Conservation (phyloP, 2,329 filamentous ascomycete species). For the Penicillium freii region DNA sequence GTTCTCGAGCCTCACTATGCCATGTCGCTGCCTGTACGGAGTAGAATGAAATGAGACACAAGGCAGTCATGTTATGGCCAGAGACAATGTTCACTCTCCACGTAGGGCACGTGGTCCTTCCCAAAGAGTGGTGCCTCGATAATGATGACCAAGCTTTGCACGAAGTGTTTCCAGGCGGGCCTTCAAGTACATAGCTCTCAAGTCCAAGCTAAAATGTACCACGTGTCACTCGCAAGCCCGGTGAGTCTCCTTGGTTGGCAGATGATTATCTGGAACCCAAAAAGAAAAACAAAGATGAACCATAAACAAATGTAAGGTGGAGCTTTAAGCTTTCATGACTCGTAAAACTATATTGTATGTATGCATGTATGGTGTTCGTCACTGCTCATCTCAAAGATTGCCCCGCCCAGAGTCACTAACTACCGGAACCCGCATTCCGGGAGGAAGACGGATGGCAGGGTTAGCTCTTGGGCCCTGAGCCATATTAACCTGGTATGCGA, state of each 20-base stretch:
- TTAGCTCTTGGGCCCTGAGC: slow-evolving; percentile 20
- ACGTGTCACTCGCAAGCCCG: not conserved
- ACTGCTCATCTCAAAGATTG: slow-evolving; percentile 21
- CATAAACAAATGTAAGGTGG: slow-evolving; percentile 1
- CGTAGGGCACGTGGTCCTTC: not conserved
- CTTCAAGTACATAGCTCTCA: not conserved
- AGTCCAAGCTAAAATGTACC: not conserved
- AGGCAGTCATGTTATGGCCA: not conserved
- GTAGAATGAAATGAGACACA: not conserved
- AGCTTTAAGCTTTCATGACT: slow-evolving; percentile 14
- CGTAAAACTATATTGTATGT: slow-evolving; percentile 12
- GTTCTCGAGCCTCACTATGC: not conserved
- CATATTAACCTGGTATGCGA: slow-evolving; percentile 47
- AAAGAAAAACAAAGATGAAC: not conserved
- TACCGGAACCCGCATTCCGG: slow-evolving; percentile 33
- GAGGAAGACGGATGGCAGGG: slow-evolving; percentile 39
- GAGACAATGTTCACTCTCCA: not conserved
- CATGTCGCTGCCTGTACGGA: not conserved
- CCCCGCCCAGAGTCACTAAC: slow-evolving; percentile 21
- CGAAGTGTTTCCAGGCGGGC: not conserved
- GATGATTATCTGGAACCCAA: not conserved
- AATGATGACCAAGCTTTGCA: not conserved
- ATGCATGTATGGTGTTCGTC: slow-evolving; percentile 8
- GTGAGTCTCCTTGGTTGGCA: not conserved
- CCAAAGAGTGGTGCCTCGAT: not conserved